phyloP scores from a whole-genome alignment of 2,329 filamentous ascomycete species.

The Colletotrichum gigasporum region DNA sequence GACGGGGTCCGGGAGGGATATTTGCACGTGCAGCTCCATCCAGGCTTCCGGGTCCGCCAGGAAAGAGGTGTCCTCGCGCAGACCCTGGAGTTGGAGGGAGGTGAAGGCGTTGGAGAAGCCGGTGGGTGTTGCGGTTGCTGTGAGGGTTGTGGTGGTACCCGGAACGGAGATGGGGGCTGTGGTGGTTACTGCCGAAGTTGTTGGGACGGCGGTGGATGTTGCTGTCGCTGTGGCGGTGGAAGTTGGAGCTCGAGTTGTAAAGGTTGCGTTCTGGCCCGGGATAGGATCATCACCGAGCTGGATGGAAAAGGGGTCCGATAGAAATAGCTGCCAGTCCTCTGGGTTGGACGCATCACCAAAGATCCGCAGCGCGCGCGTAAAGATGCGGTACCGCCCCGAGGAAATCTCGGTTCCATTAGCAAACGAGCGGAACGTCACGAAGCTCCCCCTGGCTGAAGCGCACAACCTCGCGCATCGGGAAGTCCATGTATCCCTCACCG shows the following conservation, averaged over 20 bases:
- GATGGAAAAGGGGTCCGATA: constrained; percentile 42
- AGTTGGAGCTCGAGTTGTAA: neutral
- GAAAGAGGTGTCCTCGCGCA: neutral
- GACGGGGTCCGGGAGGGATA: constrained; percentile 5
- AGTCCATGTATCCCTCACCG: constrained; percentile 2
- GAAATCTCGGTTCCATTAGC: constrained; percentile 30
- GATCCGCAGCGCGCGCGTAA: constrained; percentile 57
- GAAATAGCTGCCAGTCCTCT: constrained; percentile 56
- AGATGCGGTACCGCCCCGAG: constrained; percentile 33
- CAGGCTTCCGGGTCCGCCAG: constrained; percentile 15
- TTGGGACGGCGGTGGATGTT: neutral
- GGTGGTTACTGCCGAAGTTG: neutral
- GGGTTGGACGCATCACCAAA: constrained; percentile 55
- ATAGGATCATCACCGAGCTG: constrained; percentile 30
- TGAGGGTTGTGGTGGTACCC: constrained; percentile 28
- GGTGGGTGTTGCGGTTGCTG: constrained; percentile 17
- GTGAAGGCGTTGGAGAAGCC: constrained; percentile 17
- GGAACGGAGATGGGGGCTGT: constrained; percentile 12
- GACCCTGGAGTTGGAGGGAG: constrained; percentile 19
- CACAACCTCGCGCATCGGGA: constrained; percentile 18
- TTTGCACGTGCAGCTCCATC: constrained; percentile 29
- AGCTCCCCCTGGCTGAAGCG: constrained; percentile 29
- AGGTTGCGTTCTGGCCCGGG: neutral
- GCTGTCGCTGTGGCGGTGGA: neutral
- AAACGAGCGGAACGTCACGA: constrained; percentile 28